Percentiles rank a stretch among this genome's conserved stretches.
phyloP scores from a whole-genome alignment of 2,329 filamentous ascomycete genomes.

The Colletotrichum shisoi region DNA sequence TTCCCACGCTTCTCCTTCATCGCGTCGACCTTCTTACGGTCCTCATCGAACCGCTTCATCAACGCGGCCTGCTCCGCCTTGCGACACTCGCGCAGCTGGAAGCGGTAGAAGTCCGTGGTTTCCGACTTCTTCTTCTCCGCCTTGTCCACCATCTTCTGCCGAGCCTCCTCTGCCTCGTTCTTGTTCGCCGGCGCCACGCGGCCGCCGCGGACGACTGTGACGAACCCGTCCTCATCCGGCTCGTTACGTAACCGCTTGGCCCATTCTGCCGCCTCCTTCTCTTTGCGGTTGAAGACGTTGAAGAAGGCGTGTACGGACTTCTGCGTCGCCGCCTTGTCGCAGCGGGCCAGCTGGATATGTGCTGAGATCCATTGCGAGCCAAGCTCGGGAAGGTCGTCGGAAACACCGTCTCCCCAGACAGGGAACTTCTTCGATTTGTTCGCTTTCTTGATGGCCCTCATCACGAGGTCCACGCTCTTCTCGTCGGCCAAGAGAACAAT shows the following conservation, averaged over 20 bases:
- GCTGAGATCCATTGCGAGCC: slow-evolving; percentile 66
- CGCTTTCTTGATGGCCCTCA: slow-evolving; percentile 76
- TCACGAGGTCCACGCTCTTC: slow-evolving; percentile 75
- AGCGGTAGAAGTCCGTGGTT: slow-evolving; percentile 80
- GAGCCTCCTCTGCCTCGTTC: slow-evolving; percentile 71
- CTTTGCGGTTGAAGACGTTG: slow-evolving; percentile 77
- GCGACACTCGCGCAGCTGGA: slow-evolving; percentile 80
- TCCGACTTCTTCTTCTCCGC: slow-evolving; percentile 68
- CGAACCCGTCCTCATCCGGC: slow-evolving; percentile 93
- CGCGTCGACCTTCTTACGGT: slow-evolving; percentile 73
- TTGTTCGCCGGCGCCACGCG: slow-evolving; percentile 75
- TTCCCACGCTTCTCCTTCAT: slow-evolving; percentile 74
- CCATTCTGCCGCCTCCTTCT: slow-evolving; percentile 67
- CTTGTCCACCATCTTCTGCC: slow-evolving; percentile 68
- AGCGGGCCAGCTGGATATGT: slow-evolving; percentile 77
- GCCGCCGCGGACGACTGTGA: slow-evolving; percentile 86
- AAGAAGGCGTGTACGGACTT: slow-evolving; percentile 85
- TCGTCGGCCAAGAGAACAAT: slow-evolving; percentile 85
- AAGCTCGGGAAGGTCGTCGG: slow-evolving; percentile 64
- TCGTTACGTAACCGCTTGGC: slow-evolving; percentile 74
- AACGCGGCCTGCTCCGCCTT: slow-evolving; percentile 76
- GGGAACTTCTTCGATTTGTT: slow-evolving; percentile 68
- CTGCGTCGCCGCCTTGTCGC: slow-evolving; percentile 72
- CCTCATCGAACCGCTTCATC: slow-evolving; percentile 76
- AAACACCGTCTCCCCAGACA: slow-evolving; percentile 72